Evolutionary conservation across 139 green algal species (phyloP), one percentile per base, ranked within the genome.

Genomic region (Picochlorum sp.): DNA sequence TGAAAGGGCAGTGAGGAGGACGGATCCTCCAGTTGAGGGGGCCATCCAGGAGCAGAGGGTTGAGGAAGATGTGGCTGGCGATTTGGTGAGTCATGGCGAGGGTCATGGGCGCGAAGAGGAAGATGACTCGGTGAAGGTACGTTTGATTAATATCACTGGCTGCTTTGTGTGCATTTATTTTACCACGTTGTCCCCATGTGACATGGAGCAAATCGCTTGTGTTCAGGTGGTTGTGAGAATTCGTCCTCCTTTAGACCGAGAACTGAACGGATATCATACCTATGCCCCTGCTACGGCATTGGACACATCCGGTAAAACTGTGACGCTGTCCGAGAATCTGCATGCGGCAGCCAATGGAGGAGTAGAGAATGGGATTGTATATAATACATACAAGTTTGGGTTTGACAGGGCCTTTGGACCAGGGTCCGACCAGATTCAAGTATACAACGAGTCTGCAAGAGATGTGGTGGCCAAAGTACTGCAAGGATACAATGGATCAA

Each of bases 351-450:
- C 14, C 24, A 63, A 56, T 49, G 68, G 57, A 43, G 68, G 67
- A 22, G 52, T 65, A 32, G 73, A 78, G 4, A 71, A 74, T 45
- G 73, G 69, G 25, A 52, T 82, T 44, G 69, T 78, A 5, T 78
- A 72, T 40, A 56, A 65, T 50, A 74, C 65, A 5, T 67, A 80
- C 16, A 64, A 81, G 50, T 96, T 96, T 72, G 89, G 80, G 1
- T 97, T 96, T 68, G 90, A 97, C 63, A 72, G 80, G 29, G 87
- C 96, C 55, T 96, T 91, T 59, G 78, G 83, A 26, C 80, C 89
- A 36, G 63, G 84, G 39, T 69, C 57, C 51, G 70, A 20, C 3
- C 88, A 98, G 65, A 63, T 85, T 52, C 63, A 86, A 18, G 67
- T 98, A 36, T 98, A 97, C 51, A 35, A 71, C 13, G 57, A 81